Conservation (phyloP, 2,329 filamentous ascomycete genomes). For the Pyrenochaeta sp. region DNA sequence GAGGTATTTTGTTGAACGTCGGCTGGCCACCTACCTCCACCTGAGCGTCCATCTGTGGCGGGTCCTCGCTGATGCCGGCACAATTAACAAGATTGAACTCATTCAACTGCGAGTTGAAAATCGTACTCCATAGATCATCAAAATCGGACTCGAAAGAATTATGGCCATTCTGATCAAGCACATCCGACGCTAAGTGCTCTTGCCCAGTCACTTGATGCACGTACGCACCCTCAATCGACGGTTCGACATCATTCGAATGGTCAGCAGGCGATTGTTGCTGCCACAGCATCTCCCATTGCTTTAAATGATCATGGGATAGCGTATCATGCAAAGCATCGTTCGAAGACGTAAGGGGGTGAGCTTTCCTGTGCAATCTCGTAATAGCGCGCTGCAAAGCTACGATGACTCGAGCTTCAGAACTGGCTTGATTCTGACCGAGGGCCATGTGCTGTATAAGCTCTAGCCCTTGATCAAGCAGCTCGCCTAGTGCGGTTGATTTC, state of each 20-base stretch:
- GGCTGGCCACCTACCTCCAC: not conserved
- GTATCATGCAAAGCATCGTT: not conserved
- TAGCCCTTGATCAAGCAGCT: not conserved
- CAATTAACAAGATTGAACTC: not conserved
- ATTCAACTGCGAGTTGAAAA: not conserved
- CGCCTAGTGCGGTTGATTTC: not conserved
- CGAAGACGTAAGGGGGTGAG: not conserved
- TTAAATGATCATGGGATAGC: not conserved
- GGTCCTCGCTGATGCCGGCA: not conserved
- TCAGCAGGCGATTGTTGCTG: not conserved
- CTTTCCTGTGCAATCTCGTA: not conserved
- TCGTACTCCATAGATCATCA: not conserved
- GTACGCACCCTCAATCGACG: not conserved
- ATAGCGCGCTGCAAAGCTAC: not conserved
- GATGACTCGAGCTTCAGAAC: not conserved
- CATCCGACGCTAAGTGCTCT: not conserved
- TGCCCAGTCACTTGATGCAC: not conserved
- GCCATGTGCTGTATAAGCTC: not conserved
- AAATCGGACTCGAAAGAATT: not conserved
- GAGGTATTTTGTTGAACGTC: not conserved
- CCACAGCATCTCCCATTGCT: not conserved
- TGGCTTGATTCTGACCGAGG: not conserved
- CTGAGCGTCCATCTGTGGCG: not conserved
- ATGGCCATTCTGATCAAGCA: not conserved
- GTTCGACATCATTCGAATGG: not conserved